These are phyloP conservation scores for Pulveroboletus sp. DNA, from an alignment of 768 basidiomycete genomes.

Conservation along the genomic window DNA sequence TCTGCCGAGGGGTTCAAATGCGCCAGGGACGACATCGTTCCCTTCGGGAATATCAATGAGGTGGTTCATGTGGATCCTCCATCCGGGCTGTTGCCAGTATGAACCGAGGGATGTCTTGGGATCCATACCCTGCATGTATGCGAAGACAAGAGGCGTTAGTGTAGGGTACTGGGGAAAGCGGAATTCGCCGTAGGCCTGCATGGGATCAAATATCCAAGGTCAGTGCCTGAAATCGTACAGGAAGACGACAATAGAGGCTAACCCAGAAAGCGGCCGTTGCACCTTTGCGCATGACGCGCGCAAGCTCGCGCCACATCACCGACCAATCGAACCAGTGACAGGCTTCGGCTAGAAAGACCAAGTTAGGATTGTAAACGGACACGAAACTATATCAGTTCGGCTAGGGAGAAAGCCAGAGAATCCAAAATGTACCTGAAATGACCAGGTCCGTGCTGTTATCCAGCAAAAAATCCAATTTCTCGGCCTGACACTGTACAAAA, in stretches of 20 bases:
- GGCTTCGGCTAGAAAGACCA: conserved; percentile 52
- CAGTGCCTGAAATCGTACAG: neutral
- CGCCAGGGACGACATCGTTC: too few species aligned
- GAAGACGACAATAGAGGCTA: conserved; percentile 8
- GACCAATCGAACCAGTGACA: conserved; percentile 80
- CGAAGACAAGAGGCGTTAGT: conserved; percentile 3
- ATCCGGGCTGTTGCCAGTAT: conserved; percentile 8
- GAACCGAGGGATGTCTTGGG: neutral
- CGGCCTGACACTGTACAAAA: conserved; percentile 21
- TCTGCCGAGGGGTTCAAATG: too few species aligned
- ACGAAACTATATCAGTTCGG: too few species aligned
- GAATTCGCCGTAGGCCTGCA: conserved; percentile 6
- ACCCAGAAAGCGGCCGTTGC: conserved; percentile 78
- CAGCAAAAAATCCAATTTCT: conserved; percentile 47
- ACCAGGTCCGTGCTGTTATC: conserved; percentile 52
- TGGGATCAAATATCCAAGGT: neutral
- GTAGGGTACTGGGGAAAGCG: conserved; percentile 1
- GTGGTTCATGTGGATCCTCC: too few species aligned
- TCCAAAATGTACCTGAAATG: conserved; percentile 13
- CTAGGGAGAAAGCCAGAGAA: neutral
- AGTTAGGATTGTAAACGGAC: neutral
- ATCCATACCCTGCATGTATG: conserved; percentile 1
- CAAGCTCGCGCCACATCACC: conserved; percentile 64
- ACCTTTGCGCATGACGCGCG: conserved; percentile 49
- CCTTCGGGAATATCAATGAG: too few species aligned